Evolutionary conservation across 768 basidiomycete genomes (phyloP).

Genomic region (Kwoniella pini): DNA sequence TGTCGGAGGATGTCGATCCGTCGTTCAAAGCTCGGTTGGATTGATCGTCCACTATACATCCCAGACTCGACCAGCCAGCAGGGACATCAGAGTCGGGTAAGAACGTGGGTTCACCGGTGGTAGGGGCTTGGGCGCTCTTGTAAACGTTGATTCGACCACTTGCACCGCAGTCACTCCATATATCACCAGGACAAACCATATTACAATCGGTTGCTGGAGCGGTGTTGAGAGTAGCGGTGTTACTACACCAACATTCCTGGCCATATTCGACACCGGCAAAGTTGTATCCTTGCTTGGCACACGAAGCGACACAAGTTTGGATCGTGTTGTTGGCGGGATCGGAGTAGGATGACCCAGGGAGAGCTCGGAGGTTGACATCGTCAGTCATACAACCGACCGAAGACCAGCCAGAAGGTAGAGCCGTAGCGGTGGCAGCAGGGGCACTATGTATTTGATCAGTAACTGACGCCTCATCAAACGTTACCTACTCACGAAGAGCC

Average conservation of each 20-base stretch:
- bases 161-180: constrained; percentile 22
- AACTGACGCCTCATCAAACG: not conserved
- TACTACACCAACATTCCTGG: constrained; percentile 24
- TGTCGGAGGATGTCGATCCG: constrained; percentile 27
- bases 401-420: constrained; percentile 19
- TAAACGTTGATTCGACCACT: constrained; percentile 19
- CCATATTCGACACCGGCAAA: constrained; percentile 30
- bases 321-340: constrained; percentile 23
- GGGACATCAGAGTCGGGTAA: constrained; percentile 19
- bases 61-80: constrained; percentile 24
- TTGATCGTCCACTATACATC: constrained; percentile 32
- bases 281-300: constrained; percentile 26
- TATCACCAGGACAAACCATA: constrained; percentile 25
- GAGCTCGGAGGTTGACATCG: constrained; percentile 22
- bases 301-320: constrained; percentile 23
- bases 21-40: constrained; percentile 34
- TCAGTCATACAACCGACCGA: constrained; percentile 20
- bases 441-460: not conserved
- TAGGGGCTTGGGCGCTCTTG: constrained; percentile 12
- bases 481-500: constrained; percentile 1
- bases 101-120: constrained; percentile 9
- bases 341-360: constrained; percentile 26
- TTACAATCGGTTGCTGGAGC: constrained; percentile 21
- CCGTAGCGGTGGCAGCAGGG: constrained; percentile 7
- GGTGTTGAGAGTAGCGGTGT: constrained; percentile 9